phyloP scores from a whole-genome alignment of 2,329 filamentous ascomycete genomes.

The Neoarthrinium moseri region DNA sequence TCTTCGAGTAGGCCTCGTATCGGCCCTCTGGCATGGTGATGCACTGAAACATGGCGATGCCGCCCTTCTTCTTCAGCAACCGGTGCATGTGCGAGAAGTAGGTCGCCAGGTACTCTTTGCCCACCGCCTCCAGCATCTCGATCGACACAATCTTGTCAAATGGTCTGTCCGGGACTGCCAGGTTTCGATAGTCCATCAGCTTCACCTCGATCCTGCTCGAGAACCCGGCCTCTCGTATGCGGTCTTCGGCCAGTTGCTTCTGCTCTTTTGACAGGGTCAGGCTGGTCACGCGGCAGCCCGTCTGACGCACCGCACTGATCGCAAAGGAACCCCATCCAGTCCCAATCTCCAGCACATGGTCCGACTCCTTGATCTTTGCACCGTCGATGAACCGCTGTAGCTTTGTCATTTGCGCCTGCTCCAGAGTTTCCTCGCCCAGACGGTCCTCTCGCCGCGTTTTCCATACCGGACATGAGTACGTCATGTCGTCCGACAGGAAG shows the following conservation, averaged over 20 bases:
- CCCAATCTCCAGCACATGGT: conserved; percentile 74
- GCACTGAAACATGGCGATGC: conserved; percentile 71
- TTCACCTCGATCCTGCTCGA: conserved; percentile 61
- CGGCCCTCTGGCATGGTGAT: conserved; percentile 73
- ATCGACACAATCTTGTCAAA: conserved; percentile 75
- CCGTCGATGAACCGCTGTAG: conserved; percentile 64
- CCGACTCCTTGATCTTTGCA: conserved; percentile 59
- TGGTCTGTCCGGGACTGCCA: conserved; percentile 49
- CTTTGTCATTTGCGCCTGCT: conserved; percentile 67
- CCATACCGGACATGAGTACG: conserved; percentile 73
- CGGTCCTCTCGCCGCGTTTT: conserved; percentile 38
- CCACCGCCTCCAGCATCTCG: conserved; percentile 77
- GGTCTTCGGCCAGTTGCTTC: conserved; percentile 63
- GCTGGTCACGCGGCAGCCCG: conserved; percentile 67
- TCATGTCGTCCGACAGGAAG: conserved; percentile 74
- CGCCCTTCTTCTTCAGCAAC: conserved; percentile 63
- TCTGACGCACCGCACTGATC: conserved; percentile 64
- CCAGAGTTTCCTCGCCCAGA: conserved; percentile 53
- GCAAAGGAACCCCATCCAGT: conserved; percentile 76
- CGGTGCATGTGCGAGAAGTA: conserved; percentile 66
- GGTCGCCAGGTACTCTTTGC: conserved; percentile 62
- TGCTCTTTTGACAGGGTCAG: conserved; percentile 69
- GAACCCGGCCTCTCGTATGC: conserved; percentile 61
- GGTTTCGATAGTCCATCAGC: conserved; percentile 66
- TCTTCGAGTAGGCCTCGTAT: conserved; percentile 64